Base-by-base conservation (phyloP, 441 rosid species). In the Mallotus japonicus region DNA sequence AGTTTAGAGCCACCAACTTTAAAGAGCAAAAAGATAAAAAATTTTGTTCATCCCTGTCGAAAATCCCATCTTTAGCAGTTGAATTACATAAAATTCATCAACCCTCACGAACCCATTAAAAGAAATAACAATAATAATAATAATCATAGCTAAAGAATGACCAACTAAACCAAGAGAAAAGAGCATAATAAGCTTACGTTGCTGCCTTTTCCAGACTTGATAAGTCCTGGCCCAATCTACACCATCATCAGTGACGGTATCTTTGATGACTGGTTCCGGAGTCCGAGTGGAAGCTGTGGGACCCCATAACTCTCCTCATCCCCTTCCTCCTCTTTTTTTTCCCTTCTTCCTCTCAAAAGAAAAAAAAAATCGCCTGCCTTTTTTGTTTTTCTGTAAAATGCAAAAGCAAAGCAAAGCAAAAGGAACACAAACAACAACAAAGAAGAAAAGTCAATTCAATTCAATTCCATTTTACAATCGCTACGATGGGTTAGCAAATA, bases 131-230 rank as follows among this genome's bases (percentile, higher is more conserved):
- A 24, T 24, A 24, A 24, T 24, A 28, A 28, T 28, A 28, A 28
- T 28, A 28, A 28, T 28, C 32, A 28, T 28, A 28, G 32, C 2
- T 28, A 28, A 28, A 28, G 32, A 28, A 28, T 37, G 14, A 37
- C 8, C 34, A 62, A 55, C 46, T 16, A n/a, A 32, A 69, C n/a
- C 6, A 71, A 28, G 50, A 62, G 65, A 1, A 28, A 53, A 73
- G 42, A 65, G 44, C 14, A 68, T 37, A 4, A 46, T 40, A 67
- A 64, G 74, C 90, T 89, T 78, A 92, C 97, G 83, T 94, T 92
- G 72, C 87, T 89, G 71, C 92, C 97, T 86, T 92, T 92, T 89
- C 98, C 98, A 93, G 34, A 82, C 86, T 79, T 85, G 85, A 60
- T 90, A 92, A 68, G 89, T 85, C 84, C 83, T 85, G 73, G 78